A percentile compares a stretch with the other conserved stretches of the same genome.
These are phyloP conservation scores for Hyphopichia khmerensis DNA, from an alignment of 1,139 yeast genomes.

Conservation along the genomic window DNA sequence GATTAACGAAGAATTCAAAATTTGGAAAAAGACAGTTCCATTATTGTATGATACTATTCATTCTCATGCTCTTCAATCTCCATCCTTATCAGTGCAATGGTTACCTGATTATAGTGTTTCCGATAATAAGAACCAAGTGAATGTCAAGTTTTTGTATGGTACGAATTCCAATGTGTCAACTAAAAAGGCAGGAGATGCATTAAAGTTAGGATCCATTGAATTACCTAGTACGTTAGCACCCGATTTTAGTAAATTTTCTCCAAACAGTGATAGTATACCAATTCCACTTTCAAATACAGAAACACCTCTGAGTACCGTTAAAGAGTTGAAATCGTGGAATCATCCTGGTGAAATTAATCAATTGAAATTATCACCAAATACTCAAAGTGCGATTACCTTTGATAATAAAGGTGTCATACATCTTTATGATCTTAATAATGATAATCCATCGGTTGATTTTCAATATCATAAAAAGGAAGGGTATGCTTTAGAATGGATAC, in stretches of 20 bases:
- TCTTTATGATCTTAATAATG: slow-evolving; percentile 31
- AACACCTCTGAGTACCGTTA: slow-evolving; percentile 24
- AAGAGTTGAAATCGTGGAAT: slow-evolving; percentile 43
- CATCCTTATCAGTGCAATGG: slow-evolving; percentile 54
- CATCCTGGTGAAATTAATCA: slow-evolving; percentile 57
- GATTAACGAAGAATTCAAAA: slow-evolving; percentile 73
- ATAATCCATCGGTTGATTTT: slow-evolving; percentile 33
- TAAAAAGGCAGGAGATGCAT: slow-evolving; percentile 36
- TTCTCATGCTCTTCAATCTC: slow-evolving; percentile 65
- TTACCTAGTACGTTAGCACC: slow-evolving; percentile 53
- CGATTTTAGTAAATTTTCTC: slow-evolving; percentile 21
- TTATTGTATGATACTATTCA: slow-evolving; percentile 77
- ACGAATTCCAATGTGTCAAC: slow-evolving; percentile 37
- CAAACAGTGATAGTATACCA: slow-evolving; percentile 20
- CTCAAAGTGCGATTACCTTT: slow-evolving; percentile 46
- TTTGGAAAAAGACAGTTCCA: slow-evolving; percentile 96
- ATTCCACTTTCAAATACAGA: slow-evolving; percentile 20
- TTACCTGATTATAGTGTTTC: slow-evolving; percentile 36
- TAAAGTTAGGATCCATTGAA: slow-evolving; percentile 46
- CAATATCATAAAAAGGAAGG: slow-evolving; percentile 68
- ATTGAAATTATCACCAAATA: slow-evolving; percentile 29
- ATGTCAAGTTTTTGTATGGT: slow-evolving; percentile 47
- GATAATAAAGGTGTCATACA: slow-evolving; percentile 51
- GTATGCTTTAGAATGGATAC: slow-evolving; percentile 66
- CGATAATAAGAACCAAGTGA: slow-evolving; percentile 34